phyloP scores from a whole-genome alignment of 2,329 filamentous ascomycete species.

The Colletotrichum abscissum region DNA sequence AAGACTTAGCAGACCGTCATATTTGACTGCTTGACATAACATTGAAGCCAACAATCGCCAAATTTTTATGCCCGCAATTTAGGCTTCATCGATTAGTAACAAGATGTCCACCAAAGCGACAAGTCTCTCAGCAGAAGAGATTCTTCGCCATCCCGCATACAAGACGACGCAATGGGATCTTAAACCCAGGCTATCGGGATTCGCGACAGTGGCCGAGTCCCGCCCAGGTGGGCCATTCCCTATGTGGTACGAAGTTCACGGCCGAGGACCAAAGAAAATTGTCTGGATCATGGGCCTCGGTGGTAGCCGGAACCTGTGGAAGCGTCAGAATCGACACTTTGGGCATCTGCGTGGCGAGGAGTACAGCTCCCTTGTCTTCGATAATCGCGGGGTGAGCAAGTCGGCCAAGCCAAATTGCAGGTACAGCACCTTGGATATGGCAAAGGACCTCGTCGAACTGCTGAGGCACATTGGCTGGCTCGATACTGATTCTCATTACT shows the following conservation, averaged over 20 bases:
- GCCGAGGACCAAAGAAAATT: conserved; percentile 8
- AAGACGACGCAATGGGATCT: conserved; percentile 11
- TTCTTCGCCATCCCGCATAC: conserved; percentile 15
- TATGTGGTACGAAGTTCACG: conserved; percentile 25
- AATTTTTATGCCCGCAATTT: background rate
- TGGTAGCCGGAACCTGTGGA: conserved; percentile 17
- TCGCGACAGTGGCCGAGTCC: conserved; percentile 1
- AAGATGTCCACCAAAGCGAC: background rate
- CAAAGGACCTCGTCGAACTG: conserved; percentile 71
- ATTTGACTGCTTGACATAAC: background rate
- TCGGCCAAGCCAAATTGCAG: conserved; percentile 73
- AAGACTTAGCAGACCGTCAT: background rate
- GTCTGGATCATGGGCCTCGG: conserved; percentile 32
- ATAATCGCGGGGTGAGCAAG: conserved; percentile 76
- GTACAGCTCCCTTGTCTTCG: conserved; percentile 72
- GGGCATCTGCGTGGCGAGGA: conserved; percentile 67
- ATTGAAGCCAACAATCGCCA: background rate
- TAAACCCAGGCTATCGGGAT: conserved; percentile 1
- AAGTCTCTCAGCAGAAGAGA: conserved; percentile 3
- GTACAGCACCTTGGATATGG: conserved; percentile 79
- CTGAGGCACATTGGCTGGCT: conserved; percentile 68
- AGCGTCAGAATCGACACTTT: conserved; percentile 75
- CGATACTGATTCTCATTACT: conserved; percentile 24
- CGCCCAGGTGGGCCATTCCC: conserved; percentile 15
- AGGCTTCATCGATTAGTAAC: too few relatives aligned